Evolutionary conservation across 805 yeast species (phyloP), one percentile per base, ranked within the genome.

Genomic region (Cyberlindnera maritima): DNA sequence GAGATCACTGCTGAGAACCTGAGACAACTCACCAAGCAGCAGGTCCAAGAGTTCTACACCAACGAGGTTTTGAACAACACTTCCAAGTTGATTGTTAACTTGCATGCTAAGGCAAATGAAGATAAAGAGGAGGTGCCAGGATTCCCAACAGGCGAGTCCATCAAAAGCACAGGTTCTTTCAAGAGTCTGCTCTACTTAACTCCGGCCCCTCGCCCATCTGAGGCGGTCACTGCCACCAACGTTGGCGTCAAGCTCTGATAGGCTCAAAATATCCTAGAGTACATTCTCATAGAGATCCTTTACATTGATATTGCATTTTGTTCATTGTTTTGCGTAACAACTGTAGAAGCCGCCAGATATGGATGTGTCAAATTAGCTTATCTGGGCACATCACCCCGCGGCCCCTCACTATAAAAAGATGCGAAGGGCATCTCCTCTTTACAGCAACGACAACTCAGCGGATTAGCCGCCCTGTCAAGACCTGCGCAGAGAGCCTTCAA

Each of bases 201-300:
- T 0, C 77, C 79, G 1, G 75, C 81, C n/a, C 87, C 94, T 10
- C 64, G 60, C 41, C 89, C 95, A 6, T 47, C 64, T 35, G 64
- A 66, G 45, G 61, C 60, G 9, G 53, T 67, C 23, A 61, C 59
- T n/a, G 43, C 55, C 2, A 35, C 34, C 9, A 50, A 51, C 43
- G 51, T 51, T 39, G 48, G 39, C 2, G 46, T 60, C 14, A 60
- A 60, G 48, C 29, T 59, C 29, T 59, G 37, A 39, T 26, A 26
- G 7, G 4, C 25, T 12, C 20, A 32, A 6, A 9, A 17, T 6
- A 21, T 9, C 13, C n/a, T 13, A 28, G 13, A 28, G 13, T 14
- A 28, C n/a, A 28, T 28, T 14, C n/a, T 28, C 31, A 28, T 28
- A 12, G 31, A 28, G 31, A 28, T 28, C 5, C n/a, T 28, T 28